These are phyloP conservation scores for Seiridium cupressi DNA, from an alignment of 2,329 filamentous ascomycete species.

Conservation along the genomic window DNA sequence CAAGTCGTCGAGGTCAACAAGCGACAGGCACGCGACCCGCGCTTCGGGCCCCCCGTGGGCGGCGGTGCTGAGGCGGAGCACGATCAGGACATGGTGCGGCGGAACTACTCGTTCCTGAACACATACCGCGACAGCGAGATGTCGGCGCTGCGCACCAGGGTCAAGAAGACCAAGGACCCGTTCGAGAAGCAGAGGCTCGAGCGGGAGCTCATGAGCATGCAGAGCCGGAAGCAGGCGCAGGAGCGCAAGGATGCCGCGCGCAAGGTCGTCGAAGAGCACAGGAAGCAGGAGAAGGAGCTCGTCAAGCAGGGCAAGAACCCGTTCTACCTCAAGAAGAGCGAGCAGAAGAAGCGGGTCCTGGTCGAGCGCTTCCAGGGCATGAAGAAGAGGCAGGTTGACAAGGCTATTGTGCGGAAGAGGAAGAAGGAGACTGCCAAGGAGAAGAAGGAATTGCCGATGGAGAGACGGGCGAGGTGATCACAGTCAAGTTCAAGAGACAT, in stretches of 20 bases:
- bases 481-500: slow-evolving; percentile 17
- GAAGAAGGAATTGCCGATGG: slow-evolving; percentile 69
- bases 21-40: slow-evolving; percentile 70
- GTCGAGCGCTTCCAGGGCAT: slow-evolving; percentile 77
- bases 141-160: slow-evolving; percentile 64
- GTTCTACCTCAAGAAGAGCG: slow-evolving; percentile 89
- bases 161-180: slow-evolving; percentile 51
- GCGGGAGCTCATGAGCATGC: slow-evolving; percentile 72
- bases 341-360: slow-evolving; percentile 84
- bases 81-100: slow-evolving; percentile 59
- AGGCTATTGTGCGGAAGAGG: slow-evolving; percentile 78
- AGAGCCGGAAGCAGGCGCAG: slow-evolving; percentile 72
- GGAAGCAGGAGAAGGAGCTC: slow-evolving; percentile 77
- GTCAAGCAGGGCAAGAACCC: slow-evolving; percentile 88
- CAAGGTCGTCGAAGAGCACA: slow-evolving; percentile 71
- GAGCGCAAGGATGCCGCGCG: slow-evolving; percentile 67
- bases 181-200: slow-evolving; percentile 67
- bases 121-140: slow-evolving; percentile 87
- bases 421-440: slow-evolving; percentile 90
- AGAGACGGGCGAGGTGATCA: slow-evolving; percentile 37
- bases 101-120: slow-evolving; percentile 84
- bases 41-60: slow-evolving; percentile 72
- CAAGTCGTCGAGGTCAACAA: slow-evolving; percentile 62
- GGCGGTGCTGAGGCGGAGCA: slow-evolving; percentile 36
- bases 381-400: slow-evolving; percentile 82